phyloP scores from a whole-genome alignment of 2,329 filamentous ascomycete species.

The Aspergillus sp. region DNA sequence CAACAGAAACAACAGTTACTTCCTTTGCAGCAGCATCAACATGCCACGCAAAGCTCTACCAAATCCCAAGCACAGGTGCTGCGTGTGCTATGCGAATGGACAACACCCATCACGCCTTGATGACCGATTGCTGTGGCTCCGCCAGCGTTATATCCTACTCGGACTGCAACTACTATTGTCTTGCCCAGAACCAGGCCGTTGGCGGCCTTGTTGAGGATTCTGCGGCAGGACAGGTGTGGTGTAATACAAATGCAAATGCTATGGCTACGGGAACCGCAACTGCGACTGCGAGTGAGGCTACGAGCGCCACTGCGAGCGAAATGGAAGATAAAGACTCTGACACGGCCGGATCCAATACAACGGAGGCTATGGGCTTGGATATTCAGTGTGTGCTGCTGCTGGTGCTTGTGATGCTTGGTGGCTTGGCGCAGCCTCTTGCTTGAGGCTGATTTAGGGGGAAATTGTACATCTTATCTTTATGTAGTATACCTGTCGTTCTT shows the following conservation, averaged over 20 bases:
- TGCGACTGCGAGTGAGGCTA: too few relatives aligned
- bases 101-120: conserved; percentile 21
- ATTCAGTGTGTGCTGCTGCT: too few relatives aligned
- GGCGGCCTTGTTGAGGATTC: conserved; percentile 21
- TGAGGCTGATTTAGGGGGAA: too few relatives aligned
- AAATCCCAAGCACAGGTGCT: conserved; percentile 24
- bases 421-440: too few relatives aligned
- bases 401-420: too few relatives aligned
- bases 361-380: too few relatives aligned
- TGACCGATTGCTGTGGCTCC: conserved; percentile 22
- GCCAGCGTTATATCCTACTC: conserved; percentile 22
- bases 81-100: conserved; percentile 24
- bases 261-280: conserved; percentile 18
- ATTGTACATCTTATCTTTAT: too few relatives aligned
- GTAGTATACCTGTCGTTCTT: too few relatives aligned
- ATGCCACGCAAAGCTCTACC: conserved; percentile 22
- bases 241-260: conserved; percentile 24
- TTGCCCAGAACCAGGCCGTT: conserved; percentile 21
- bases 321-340: too few relatives aligned
- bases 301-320: too few relatives aligned
- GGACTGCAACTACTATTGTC: conserved; percentile 26
- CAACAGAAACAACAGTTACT: conserved; percentile 16
- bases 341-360: too few relatives aligned
- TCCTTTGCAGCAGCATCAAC: conserved; percentile 19
- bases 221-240: conserved; percentile 22